These are phyloP conservation scores for Heracleum sosnowskyi DNA, from an alignment of 129 eudicot genomes.

Conservation along the genomic window DNA sequence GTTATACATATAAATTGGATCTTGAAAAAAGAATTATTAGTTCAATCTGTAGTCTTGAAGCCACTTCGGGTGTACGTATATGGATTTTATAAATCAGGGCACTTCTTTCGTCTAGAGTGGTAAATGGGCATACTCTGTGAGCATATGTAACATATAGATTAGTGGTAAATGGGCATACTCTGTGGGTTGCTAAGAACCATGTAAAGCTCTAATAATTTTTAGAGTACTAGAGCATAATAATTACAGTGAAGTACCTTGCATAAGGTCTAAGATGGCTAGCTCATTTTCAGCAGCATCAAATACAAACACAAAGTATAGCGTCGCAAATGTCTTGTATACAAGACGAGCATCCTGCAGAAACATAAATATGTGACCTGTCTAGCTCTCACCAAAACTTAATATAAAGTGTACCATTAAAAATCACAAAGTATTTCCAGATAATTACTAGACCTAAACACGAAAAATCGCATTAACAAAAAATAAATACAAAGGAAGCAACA, in stretches of 20 bases:
- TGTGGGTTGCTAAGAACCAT: background rate
- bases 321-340: conserved; percentile 84
- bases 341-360: conserved; percentile 70
- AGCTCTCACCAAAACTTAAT: conserved; percentile 8
- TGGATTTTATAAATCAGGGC: background rate
- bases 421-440: background rate
- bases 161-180: too few species aligned
- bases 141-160: background rate
- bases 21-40: background rate
- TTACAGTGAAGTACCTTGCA: conserved; percentile 60
- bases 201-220: background rate
- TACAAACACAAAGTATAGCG: conserved; percentile 71
- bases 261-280: conserved; percentile 90
- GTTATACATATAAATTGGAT: background rate
- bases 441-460: background rate
- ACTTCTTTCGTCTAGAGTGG: background rate
- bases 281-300: conserved; percentile 90
- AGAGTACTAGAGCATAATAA: background rate
- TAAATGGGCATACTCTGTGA: background rate
- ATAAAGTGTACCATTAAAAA: background rate
- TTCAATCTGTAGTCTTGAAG: background rate
- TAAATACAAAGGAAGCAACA: conserved; percentile 8
- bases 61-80: background rate
- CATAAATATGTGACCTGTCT: background rate
- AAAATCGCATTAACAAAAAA: background rate